These are phyloP conservation scores for Tulasnella sp. DNA, from an alignment of 768 basidiomycete species.

Conservation along the genomic window DNA sequence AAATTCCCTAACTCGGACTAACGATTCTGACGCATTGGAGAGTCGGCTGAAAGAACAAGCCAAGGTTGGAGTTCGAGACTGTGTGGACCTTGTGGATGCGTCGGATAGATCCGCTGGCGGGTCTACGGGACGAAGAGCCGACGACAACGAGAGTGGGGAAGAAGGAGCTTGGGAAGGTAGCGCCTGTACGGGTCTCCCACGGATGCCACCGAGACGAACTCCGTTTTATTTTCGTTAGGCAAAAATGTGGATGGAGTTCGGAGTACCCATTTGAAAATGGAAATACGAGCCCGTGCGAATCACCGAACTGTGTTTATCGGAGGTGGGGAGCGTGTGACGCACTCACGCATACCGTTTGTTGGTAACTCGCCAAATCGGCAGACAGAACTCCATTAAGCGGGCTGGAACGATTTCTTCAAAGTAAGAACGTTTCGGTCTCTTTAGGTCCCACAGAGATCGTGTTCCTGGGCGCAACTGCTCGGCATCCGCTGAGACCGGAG, in stretches of 20 bases:
- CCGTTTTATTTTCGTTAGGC: not conserved
- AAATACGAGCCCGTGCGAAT: not conserved
- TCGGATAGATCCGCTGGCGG: not conserved
- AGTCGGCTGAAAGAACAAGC: conserved; percentile 2
- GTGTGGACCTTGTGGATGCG: not conserved
- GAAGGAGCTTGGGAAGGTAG: not conserved
- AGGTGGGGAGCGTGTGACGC: not conserved
- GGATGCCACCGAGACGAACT: not conserved
- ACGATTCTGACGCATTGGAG: not conserved
- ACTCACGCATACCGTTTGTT: not conserved
- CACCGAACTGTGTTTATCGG: not conserved
- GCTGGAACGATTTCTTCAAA: not conserved
- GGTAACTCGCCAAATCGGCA: not conserved
- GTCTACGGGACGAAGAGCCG: not conserved
- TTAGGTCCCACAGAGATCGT: not conserved
- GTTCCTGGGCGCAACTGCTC: not conserved
- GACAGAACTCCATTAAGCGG: not conserved
- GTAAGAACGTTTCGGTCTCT: not conserved
- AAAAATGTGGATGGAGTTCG: not conserved
- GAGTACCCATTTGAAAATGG: not conserved
- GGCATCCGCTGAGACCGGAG: conserved; percentile 4
- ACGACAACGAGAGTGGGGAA: not conserved
- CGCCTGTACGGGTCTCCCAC: not conserved
- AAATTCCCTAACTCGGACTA: not conserved
- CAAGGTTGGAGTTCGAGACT: not conserved